Evolutionary conservation across 1,284 basidiomycete genomes (phyloP), one percentile per base, ranked within the genome.

Genomic region (Malassezia psittaci): DNA sequence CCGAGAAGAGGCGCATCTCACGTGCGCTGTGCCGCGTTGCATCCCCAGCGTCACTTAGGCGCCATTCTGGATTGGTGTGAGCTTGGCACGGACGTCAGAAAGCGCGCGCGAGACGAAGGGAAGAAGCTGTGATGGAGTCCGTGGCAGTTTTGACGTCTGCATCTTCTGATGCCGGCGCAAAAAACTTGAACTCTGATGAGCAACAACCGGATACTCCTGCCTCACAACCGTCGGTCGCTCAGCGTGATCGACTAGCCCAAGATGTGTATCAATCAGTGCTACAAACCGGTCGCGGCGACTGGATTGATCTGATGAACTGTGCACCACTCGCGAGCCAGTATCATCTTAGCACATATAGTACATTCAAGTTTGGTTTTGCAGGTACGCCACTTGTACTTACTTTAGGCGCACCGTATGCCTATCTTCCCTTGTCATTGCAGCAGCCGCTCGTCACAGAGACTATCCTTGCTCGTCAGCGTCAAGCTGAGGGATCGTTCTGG

Each of bases 251-350:
- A 29, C 58, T 68, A 21, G 64, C 64, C 1, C 49, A 54, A n/a
- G 59, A 60, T 37, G 62, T 64, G 29, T 63, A 66, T 35, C 52
- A 57, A 11, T 60, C 64, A 1, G 59, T 62, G 5, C 59, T 57
- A 15, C 51, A 47, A 11, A 54, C 63, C 4, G 63, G 61, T 33
- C 63, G 66, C 40, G 15, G 59, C 4, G 56, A 72, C 18, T 72
- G 70, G 70, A 48, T 68, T 15, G 57, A 58, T n/a, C 57, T 73
- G 21, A 61, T 71, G 53, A 60, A 73, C 16, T 59, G 66, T 29
- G 62, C 65, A 2, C 63, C 61, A 29, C 57, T 73, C 2, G 67
- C 69, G 1, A 70, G 68, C n/a, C 70, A 73, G 51, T 68, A 73
- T 47, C 70, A 73, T 46, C 50, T 72, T 47, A 67, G 66, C 24